Conservation (phyloP, 371 early-diverging fungal genomes). For the Mortierella sp. region DNA sequence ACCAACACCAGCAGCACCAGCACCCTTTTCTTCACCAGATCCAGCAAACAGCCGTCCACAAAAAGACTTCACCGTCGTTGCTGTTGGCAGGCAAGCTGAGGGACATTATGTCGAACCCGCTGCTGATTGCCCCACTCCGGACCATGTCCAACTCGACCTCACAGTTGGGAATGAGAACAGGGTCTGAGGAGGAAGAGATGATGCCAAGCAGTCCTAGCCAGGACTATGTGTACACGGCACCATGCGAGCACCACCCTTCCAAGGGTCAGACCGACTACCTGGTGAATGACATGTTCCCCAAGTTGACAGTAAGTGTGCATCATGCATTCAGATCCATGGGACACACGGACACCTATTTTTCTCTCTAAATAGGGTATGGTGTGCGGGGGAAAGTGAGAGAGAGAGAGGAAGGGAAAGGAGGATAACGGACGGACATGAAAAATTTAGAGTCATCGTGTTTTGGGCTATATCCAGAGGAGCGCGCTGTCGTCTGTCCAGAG, state of each 20-base stretch:
- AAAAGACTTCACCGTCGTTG: conserved; percentile 30
- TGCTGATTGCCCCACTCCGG: conserved; percentile 27
- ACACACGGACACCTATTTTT: too few species aligned
- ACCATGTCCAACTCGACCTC: too few species aligned
- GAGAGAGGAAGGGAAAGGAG: too few species aligned
- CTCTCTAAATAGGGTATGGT: too few species aligned
- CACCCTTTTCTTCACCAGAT: conserved; percentile 34
- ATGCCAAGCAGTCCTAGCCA: conserved; percentile 2
- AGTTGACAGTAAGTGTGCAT: conserved; percentile 42
- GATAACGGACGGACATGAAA: too few species aligned
- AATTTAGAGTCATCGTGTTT: too few species aligned
- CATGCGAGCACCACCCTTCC: conserved; percentile 54
- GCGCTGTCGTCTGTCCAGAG: too few species aligned
- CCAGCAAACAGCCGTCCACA: conserved; percentile 21
- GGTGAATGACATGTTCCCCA: conserved; percentile 54
- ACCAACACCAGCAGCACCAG: conserved; percentile 9
- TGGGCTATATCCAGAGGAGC: too few species aligned
- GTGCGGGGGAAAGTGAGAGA: too few species aligned
- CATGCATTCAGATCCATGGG: too few species aligned
- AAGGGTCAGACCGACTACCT: conserved; percentile 52
- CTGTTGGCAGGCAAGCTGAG: conserved; percentile 45
- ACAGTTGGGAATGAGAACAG: too few species aligned
- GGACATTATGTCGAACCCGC: conserved; percentile 48
- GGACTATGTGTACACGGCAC: conserved; percentile 52
- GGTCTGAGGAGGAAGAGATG: too few species aligned